Conservation (phyloP, 495 filamentous ascomycete species). For the Neurospora sp. region DNA sequence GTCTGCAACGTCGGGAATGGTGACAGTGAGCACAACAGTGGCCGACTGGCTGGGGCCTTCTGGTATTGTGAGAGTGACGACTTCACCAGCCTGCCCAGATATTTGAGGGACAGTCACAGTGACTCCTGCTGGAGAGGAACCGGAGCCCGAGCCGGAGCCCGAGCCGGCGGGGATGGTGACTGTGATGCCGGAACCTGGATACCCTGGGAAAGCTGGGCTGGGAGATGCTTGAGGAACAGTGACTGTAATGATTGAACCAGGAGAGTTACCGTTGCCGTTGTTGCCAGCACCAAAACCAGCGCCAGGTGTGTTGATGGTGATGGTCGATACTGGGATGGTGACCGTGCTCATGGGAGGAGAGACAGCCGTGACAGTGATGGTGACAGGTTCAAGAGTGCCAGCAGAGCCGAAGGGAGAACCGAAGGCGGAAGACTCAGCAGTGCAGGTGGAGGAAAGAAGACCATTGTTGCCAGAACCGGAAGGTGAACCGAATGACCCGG, state of each 20-base stretch:
- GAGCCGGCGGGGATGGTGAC: conserved; percentile 5
- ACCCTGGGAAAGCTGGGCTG: neutral
- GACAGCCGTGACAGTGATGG: conserved; percentile 8
- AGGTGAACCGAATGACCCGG: conserved; percentile 11
- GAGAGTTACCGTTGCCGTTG: neutral
- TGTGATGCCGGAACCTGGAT: neutral
- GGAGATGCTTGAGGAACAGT: neutral
- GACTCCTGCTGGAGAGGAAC: neutral
- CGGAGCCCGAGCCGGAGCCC: neutral
- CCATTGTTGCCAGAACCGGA: conserved; percentile 20
- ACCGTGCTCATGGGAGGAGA: conserved; percentile 4
- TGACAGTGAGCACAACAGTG: conserved; percentile 15
- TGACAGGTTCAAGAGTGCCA: conserved; percentile 1
- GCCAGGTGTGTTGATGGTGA: conserved; percentile 7
- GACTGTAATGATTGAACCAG: conserved; percentile 2
- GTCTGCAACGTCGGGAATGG: conserved; percentile 8
- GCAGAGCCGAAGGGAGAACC: conserved; percentile 14
- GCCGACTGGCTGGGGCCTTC: conserved; percentile 12
- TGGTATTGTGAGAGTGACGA: conserved; percentile 16
- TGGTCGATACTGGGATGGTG: conserved; percentile 14
- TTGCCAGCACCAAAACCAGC: neutral
- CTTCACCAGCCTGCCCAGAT: conserved; percentile 1
- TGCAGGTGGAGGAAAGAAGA: conserved; percentile 3
- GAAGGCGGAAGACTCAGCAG: neutral
- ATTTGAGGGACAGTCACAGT: conserved; percentile 7